These are phyloP conservation scores for Aspergillus jensenii DNA, from an alignment of 2,329 filamentous ascomycete species.

Conservation along the genomic window DNA sequence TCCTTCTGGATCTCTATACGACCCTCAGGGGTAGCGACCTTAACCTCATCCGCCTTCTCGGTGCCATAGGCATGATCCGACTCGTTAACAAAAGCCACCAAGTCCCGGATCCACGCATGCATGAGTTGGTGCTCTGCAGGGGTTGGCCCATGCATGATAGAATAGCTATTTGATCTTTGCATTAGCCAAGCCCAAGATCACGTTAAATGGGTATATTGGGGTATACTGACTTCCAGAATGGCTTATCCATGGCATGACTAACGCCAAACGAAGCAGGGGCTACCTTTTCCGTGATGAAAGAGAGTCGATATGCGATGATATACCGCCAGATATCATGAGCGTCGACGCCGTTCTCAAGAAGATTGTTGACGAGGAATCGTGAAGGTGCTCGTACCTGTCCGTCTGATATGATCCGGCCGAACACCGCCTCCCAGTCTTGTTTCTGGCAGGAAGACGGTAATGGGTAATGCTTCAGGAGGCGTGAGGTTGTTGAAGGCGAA, in stretches of 20 bases:
- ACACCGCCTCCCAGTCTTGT: slow-evolving; percentile 39
- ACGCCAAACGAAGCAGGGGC: slow-evolving; percentile 33
- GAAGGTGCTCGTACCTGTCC: slow-evolving; percentile 24
- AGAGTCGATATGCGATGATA: slow-evolving; percentile 43
- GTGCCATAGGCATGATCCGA: slow-evolving; percentile 36
- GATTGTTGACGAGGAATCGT: slow-evolving; percentile 18
- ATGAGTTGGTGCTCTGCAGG: slow-evolving; percentile 34
- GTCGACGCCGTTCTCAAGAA: slow-evolving; percentile 31
- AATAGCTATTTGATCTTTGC: slow-evolving; percentile 26
- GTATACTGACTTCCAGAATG: slow-evolving; percentile 44
- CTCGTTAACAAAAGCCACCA: slow-evolving; percentile 41
- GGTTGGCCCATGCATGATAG: slow-evolving; percentile 41
- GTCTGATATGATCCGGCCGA: slow-evolving; percentile 39
- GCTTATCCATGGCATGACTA: slow-evolving; percentile 44
- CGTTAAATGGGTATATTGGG: neutral
- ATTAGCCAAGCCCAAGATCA: neutral
- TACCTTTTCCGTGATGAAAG: slow-evolving; percentile 43
- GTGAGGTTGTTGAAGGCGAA: slow-evolving; percentile 37
- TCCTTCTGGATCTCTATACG: slow-evolving; percentile 38
- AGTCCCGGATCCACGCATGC: slow-evolving; percentile 39
- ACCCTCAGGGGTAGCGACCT: slow-evolving; percentile 34
- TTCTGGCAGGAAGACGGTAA: slow-evolving; percentile 27
- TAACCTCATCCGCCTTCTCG: slow-evolving; percentile 34
- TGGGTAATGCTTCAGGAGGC: slow-evolving; percentile 37
- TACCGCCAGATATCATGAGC: slow-evolving; percentile 44